Conservation (phyloP, 768 basidiomycete species). For the Podaxis carcinomalis region DNA sequence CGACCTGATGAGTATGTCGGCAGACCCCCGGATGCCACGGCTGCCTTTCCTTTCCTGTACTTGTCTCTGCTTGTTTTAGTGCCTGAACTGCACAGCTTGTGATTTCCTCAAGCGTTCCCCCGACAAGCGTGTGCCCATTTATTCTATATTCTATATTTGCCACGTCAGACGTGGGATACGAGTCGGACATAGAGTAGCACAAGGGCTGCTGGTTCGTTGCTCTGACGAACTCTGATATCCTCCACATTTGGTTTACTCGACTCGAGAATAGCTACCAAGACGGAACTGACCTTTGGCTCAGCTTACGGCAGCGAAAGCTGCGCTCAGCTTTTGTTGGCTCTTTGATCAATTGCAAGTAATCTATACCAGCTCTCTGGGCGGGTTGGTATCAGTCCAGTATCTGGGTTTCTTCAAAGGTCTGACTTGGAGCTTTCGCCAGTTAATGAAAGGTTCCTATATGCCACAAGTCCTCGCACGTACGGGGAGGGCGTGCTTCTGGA, state of each 20-base stretch:
- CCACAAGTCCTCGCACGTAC: background rate
- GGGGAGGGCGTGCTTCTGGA: background rate
- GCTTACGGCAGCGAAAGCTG: no score
- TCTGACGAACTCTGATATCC: no score
- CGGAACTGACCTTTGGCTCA: no score
- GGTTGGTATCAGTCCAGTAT: no score
- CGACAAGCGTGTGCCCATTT: background rate
- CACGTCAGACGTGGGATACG: background rate
- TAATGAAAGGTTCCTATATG: background rate
- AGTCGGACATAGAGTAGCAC: background rate
- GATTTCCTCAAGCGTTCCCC: background rate
- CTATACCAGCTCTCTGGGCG: no score
- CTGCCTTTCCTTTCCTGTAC: background rate
- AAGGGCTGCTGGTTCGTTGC: background rate
- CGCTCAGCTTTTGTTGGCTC: no score
- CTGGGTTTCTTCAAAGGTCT: no score
- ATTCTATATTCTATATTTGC: background rate
- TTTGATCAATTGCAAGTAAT: no score
- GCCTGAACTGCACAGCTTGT: background rate
- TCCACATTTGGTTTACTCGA: no score
- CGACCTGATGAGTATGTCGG: background rate
- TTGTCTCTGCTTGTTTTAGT: background rate
- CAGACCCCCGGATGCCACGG: background rate
- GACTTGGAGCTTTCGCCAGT: no score
- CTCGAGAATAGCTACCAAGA: no score